Conservation (phyloP, 1,139 yeast species). For the Pneumocystis wakefieldiae region DNA sequence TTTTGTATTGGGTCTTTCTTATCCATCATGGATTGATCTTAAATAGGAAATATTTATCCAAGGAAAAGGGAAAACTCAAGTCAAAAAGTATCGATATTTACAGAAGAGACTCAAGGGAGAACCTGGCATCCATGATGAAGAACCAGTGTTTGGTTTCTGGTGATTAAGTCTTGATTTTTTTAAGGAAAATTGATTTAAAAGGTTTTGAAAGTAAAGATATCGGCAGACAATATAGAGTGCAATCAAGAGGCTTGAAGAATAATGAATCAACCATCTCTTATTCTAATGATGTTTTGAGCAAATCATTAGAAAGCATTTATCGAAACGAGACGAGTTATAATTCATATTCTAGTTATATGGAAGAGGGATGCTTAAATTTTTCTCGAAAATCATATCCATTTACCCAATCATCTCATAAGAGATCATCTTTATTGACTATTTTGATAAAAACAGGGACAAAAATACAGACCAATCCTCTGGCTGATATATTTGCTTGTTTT, state of each 20-base stretch:
- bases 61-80: background rate
- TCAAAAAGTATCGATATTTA: background rate
- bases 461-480: conserved; percentile 24
- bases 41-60: background rate
- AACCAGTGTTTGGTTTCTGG: background rate
- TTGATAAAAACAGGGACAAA: conserved; percentile 13
- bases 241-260: background rate
- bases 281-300: background rate
- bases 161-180: background rate
- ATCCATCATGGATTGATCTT: background rate
- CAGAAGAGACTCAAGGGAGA: background rate
- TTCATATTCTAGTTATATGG: background rate
- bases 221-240: background rate
- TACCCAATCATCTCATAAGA: background rate
- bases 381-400: conserved; percentile 1
- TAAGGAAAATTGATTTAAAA: background rate
- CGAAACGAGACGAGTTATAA: background rate
- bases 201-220: background rate
- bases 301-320: background rate
- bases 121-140: background rate
- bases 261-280: background rate
- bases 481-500: conserved; percentile 28
- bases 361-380: background rate
- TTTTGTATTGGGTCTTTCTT: background rate
- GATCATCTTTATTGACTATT: conserved; percentile 10